Percentiles rank a stretch among this genome's conserved stretches.
Conservation (phyloP, 1,284 basidiomycete species). For the Mycosarcoma mackinlayi region DNA sequence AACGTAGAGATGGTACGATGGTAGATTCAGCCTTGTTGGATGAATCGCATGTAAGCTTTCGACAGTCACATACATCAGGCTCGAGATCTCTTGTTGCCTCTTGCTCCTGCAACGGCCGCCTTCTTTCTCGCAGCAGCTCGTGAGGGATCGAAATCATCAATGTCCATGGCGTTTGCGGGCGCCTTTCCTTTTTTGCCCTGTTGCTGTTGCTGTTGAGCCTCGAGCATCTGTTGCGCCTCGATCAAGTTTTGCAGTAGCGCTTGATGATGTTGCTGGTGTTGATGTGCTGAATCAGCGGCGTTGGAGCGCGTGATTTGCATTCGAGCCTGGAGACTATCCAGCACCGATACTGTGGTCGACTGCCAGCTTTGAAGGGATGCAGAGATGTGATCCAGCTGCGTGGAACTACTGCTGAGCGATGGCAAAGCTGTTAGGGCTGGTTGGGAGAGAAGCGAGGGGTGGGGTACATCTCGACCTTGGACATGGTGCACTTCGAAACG, state of each 20-base stretch:
- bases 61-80: conserved; percentile 21
- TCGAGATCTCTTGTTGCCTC: conserved; percentile 41
- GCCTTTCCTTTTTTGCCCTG: conserved; percentile 25
- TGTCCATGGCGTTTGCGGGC: conserved; percentile 32
- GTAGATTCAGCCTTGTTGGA: no score
- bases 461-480: conserved; percentile 82
- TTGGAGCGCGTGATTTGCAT: conserved; percentile 19
- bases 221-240: conserved; percentile 22
- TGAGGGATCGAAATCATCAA: conserved; percentile 22
- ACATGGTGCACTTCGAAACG: conserved; percentile 89
- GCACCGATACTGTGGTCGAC: conserved; percentile 16
- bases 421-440: conserved; percentile 5
- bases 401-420: not conserved
- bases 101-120: conserved; percentile 6
- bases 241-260: conserved; percentile 23
- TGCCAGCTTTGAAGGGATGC: conserved; percentile 26
- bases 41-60: no score
- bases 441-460: conserved; percentile 2
- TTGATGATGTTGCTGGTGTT: conserved; percentile 20
- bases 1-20: no score
- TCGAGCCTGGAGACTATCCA: conserved; percentile 19
- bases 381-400: conserved; percentile 13
- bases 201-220: conserved; percentile 35
- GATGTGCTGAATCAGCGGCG: conserved; percentile 8
- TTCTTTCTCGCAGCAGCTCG: conserved; percentile 23